Conservation (phyloP, 495 filamentous ascomycete genomes). For the Corynascus novoguineensis region DNA sequence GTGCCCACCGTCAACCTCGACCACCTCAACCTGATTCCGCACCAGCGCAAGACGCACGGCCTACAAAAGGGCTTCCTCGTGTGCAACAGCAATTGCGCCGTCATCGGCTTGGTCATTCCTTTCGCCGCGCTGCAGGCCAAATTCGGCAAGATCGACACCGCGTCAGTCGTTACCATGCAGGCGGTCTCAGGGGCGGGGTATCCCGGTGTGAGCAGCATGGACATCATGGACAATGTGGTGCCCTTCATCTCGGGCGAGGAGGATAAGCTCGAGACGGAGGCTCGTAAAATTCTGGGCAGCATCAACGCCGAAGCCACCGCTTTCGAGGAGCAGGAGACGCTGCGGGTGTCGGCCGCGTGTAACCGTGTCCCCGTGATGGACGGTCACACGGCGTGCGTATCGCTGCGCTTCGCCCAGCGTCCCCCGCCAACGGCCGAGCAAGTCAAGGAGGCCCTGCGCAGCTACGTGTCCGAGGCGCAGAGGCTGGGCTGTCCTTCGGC, state of each 20-base stretch:
- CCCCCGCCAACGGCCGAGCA: slow-evolving; percentile 54
- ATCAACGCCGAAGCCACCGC: slow-evolving; percentile 60
- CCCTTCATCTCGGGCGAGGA: slow-evolving; percentile 85
- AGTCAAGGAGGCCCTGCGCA: slow-evolving; percentile 62
- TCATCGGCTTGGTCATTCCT: slow-evolving; percentile 85
- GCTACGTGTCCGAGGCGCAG: slow-evolving; percentile 71
- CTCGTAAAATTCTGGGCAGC: slow-evolving; percentile 74
- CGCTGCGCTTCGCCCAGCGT: slow-evolving; percentile 61
- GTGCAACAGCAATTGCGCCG: slow-evolving; percentile 88
- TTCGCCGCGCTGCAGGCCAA: slow-evolving; percentile 73
- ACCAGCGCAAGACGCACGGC: slow-evolving; percentile 61
- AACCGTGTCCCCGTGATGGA: slow-evolving; percentile 80
- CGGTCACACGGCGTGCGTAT: slow-evolving; percentile 79
- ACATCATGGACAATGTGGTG: slow-evolving; percentile 75
- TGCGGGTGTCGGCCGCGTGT: slow-evolving; percentile 72
- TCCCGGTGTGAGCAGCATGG: slow-evolving; percentile 72
- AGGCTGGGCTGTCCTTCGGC: slow-evolving; percentile 70
- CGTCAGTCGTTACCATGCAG: slow-evolving; percentile 82
- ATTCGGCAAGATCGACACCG: slow-evolving; percentile 68
- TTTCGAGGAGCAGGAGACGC: slow-evolving; percentile 56
- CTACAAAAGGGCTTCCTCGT: slow-evolving; percentile 75
- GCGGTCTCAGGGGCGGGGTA: slow-evolving; percentile 85
- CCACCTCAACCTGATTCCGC: slow-evolving; percentile 72
- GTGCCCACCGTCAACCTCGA: slow-evolving; percentile 78
- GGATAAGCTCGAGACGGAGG: slow-evolving; percentile 81